Evolutionary conservation across 2,329 filamentous ascomycete genomes (phyloP), one percentile per base, ranked within the genome.

Genomic region (Beauveria varroae): DNA sequence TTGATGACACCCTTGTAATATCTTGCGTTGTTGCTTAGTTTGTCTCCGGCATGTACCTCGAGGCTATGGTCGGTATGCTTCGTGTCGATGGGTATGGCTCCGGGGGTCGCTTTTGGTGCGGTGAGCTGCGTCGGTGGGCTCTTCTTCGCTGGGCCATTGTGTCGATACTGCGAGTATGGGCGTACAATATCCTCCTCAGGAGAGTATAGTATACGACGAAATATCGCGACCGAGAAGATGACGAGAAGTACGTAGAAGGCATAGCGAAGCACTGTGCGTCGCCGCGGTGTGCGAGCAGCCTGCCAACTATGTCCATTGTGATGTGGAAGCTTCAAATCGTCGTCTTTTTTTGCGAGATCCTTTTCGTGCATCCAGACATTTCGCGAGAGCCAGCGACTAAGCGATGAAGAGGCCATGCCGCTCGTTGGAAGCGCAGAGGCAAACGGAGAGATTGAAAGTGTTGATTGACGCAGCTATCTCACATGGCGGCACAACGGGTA

Each of bases 1-100:
- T 79, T 84, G 66, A 96, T 80, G 1, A 83, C 83, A 1, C 90
- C 92, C 64, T 87, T 84, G 72, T 88, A 93, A 64, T 87, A 83
- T 72, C 88, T 93, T 56, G 80, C n/a, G 12, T 26, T 30, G 3
- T 40, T 34, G 9, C 5, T 1, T 18, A 40, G 8, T 14, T 12
- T 10, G n/a, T 58, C 79, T 64, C 79, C 74, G 60, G 70, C 52
- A 71, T 62, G 57, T 64, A 63, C 50, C 65, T 66, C 14, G 64
- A n/a, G 57, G 46, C 37, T n/a, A 40, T 55, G 34, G 37, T 62
- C 56, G 51, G 62, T 52, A 34, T 57, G 54, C 44, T 61, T 54
- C 51, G 57, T n/a, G 47, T 55, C 50, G 43, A 28, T 26, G n/a
- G 14, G 34, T 18, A 40, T 20, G 7, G 40, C 18, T 26, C 50